Evolutionary conservation across 129 eudicot genomes (phyloP), one percentile per base, ranked within the genome.

Genomic region (Escallonia rubra): DNA sequence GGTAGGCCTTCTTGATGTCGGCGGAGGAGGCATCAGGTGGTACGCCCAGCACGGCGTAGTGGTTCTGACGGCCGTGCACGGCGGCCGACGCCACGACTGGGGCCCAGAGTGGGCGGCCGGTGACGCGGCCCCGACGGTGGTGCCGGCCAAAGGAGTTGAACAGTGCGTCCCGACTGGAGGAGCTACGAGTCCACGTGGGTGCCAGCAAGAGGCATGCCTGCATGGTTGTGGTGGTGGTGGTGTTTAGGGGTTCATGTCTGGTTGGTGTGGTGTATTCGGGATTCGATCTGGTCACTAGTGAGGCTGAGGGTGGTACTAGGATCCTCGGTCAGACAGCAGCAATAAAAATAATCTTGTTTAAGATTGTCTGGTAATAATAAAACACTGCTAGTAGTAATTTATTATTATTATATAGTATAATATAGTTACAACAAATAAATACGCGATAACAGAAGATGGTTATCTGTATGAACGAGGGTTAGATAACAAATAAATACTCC

Each of bases 1-100:
- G 96, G 79, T 83, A 91, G 42, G 97, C 96, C 76, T 68, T 88
- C 65, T 91, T 91, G 16, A 91, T 88, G 63, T 88, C 96, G 14
- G 82, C 66, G 16, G 83, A 10, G 64, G 97, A 71, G 69, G 97
- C 91, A 67, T 80, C 76, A 9, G 79, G 78, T 3, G 91, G 62
- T 38, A 91, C 78, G 6, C 97, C 97, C 46, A 91, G 75, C 41
- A 85, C 85, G 39, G 79, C 65, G 73, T 91, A 91, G 84, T 91
- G 96, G 69, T 85, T 87, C 78, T 76, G 81, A 43, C 73, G 74
- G 48, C 79, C 67, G 60, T 72, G 63, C 55, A 67, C 61, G 71
- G 83, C 43, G 68, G 94, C 78, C 14, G 80, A 76, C 11, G 80
- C 72, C 64, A 63, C 68, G 63, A 82, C 55, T 43, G 74, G 12